Base-by-base conservation (phyloP, 169 alveolate species). In the Plasmodium ovale region DNA sequence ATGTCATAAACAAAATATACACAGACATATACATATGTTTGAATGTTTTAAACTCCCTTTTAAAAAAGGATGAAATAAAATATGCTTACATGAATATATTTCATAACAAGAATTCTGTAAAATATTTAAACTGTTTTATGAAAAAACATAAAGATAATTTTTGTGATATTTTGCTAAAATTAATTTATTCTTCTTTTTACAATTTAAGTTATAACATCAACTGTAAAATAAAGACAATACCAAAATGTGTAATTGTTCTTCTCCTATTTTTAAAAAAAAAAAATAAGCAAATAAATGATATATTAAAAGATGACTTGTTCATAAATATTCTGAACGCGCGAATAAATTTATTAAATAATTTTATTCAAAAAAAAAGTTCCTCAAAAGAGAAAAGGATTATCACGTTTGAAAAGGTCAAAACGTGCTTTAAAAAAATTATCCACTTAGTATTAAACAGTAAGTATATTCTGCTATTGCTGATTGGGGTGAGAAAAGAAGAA, bases 11-110 rank as follows among this genome's bases (percentile, higher is more conserved):
- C 56, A 67, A 85, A 85, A 27, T 85, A 27, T 85, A 85, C 51
- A 85, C 87, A 53, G 91, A 85, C 51, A 85, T 85, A 68, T 85
- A 68, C 56, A 69, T 85, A 27, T 85, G 87, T 12, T 5, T 85
- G n/a, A 85, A 68, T 31, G 72, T 85, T 49, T 51, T 85, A 25
- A 54, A 47, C 3, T 85, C 91, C 16, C 25, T 85, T 7, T 42
- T 85, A 31, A 85, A 85, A 69, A 85, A 68, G 19, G 58, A 85
- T n/a, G 23, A 42, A 56, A 85, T 85, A n/a, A 29, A 47, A 39
- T 31, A 85, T 14, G 69, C 37, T 42, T 85, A 85, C 49, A 42
- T 25, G 4, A 85, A 67, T 14, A 85, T 69, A 25, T 85, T 85
- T 85, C 53, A 85, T 9, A 69, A 47, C 33, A 47, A 56, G 23